phyloP scores from a whole-genome alignment of 768 basidiomycete species.

The Lepiota venenata region DNA sequence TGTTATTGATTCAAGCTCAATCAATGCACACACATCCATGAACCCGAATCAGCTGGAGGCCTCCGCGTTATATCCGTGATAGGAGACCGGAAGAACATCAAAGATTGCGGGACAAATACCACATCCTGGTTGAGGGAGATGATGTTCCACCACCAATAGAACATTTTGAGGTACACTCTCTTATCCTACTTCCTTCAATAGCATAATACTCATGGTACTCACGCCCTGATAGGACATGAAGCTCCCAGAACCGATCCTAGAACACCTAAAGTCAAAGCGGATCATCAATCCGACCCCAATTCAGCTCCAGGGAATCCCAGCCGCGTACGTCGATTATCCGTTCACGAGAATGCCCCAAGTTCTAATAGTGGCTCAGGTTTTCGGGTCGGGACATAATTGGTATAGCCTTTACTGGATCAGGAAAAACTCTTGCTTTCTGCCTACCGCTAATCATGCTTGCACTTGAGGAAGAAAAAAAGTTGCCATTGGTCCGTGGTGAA shows the following conservation, averaged over 20 bases:
- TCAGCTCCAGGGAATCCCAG: conserved; percentile 94
- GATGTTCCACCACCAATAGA: conserved; percentile 92
- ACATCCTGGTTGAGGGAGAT: conserved; percentile 94
- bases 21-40: conserved; percentile 1
- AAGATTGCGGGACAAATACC: conserved; percentile 81
- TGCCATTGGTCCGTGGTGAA: conserved; percentile 90
- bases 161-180: conserved; percentile 62
- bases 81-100: conserved; percentile 66
- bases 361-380: conserved; percentile 53
- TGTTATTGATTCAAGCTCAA: conserved; percentile 3
- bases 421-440: conserved; percentile 98
- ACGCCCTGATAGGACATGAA: conserved; percentile 84
- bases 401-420: conserved; percentile 98
- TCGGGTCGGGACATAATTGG: conserved; percentile 97
- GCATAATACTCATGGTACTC: conserved; percentile 13
- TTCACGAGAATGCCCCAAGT: conserved; percentile 5
- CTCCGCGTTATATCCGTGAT: conserved; percentile 80
- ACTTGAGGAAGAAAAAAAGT: conserved; percentile 86
- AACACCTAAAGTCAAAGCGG: conserved; percentile 80
- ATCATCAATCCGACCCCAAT: conserved; percentile 92
- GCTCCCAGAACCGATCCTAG: conserved; percentile 83
- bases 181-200: neutral
- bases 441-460: conserved; percentile 97
- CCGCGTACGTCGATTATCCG: conserved; percentile 61
- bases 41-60: conserved; percentile 64